phyloP scores from a whole-genome alignment of 306 rosid species.

The Geum urbanum region DNA sequence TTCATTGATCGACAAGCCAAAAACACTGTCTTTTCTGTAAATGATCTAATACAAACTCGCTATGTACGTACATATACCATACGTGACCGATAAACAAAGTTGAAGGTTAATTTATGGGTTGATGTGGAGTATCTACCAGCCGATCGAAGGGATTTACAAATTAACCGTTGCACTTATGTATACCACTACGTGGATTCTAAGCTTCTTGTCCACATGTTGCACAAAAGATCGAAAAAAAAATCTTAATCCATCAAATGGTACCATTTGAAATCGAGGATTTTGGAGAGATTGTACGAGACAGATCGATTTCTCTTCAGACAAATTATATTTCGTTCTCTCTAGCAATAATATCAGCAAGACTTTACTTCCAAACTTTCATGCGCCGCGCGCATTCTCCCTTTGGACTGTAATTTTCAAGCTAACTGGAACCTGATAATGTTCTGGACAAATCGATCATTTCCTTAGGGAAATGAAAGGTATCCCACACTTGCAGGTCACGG shows the following conservation, averaged over 20 bases:
- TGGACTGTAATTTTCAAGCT: background rate
- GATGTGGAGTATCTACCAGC: too few species aligned
- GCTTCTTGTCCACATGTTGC: background rate
- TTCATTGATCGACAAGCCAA: too few species aligned
- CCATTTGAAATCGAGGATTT: background rate
- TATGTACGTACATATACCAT: too few species aligned
- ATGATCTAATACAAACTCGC: too few species aligned
- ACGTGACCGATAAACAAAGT: too few species aligned
- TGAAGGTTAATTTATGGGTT: too few species aligned
- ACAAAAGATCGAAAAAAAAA: background rate
- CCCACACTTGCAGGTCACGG: slow-evolving; percentile 21
- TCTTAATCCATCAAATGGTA: background rate
- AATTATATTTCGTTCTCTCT: background rate
- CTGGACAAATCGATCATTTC: background rate
- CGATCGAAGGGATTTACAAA: too few species aligned
- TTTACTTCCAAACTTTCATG: background rate
- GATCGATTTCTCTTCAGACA: background rate
- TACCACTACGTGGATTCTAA: too few species aligned
- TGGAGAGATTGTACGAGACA: slow-evolving; percentile 11
- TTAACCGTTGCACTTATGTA: too few species aligned
- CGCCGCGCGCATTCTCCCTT: background rate
- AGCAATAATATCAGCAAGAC: background rate
- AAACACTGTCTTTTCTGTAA: too few species aligned
- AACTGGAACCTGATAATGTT: background rate
- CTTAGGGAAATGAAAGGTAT: background rate